Evolutionary conservation across 768 basidiomycete species (phyloP).

Genomic region (Kwoniella sp.): DNA sequence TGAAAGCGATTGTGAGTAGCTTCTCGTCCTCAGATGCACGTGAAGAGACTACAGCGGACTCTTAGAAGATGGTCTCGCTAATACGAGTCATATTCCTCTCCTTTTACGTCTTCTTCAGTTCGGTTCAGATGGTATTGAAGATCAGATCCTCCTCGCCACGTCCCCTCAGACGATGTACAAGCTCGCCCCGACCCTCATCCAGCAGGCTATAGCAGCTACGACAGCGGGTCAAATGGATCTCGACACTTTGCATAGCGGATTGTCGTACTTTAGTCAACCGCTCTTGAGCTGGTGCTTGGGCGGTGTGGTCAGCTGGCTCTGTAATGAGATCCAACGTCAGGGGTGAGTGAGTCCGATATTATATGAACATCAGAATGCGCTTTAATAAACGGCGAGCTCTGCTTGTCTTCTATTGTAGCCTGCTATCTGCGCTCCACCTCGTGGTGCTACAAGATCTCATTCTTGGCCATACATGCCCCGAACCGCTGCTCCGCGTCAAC

Average conservation of each 20-base stretch:
- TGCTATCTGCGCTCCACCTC: conserved; percentile 43
- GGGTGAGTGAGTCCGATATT: conserved; percentile 44
- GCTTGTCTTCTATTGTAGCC: conserved; percentile 1
- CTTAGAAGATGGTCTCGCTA: not conserved
- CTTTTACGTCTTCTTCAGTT: no score
- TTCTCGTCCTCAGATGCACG: no score
- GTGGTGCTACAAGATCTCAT: conserved; percentile 50
- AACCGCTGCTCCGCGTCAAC: conserved; percentile 34
- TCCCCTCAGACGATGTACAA: conserved; percentile 52
- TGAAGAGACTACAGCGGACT: not conserved
- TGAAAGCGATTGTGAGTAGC: conserved; percentile 53
- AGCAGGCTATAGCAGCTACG: conserved; percentile 55
- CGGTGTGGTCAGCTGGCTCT: conserved; percentile 55
- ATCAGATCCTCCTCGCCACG: conserved; percentile 52
- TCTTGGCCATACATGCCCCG: conserved; percentile 37
- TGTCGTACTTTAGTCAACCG: conserved; percentile 58
- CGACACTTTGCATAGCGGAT: conserved; percentile 55
- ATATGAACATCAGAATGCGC: not conserved
- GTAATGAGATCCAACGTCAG: conserved; percentile 50
- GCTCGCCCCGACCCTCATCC: conserved; percentile 55
- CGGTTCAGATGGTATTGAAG: conserved; percentile 56
- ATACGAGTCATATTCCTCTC: no score
- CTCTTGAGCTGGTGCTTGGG: conserved; percentile 57
- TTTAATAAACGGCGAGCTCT: no score
- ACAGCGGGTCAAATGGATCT: conserved; percentile 53